Conservation (phyloP, 2,329 filamentous ascomycete genomes). For the Pezicula neosporulosa region DNA sequence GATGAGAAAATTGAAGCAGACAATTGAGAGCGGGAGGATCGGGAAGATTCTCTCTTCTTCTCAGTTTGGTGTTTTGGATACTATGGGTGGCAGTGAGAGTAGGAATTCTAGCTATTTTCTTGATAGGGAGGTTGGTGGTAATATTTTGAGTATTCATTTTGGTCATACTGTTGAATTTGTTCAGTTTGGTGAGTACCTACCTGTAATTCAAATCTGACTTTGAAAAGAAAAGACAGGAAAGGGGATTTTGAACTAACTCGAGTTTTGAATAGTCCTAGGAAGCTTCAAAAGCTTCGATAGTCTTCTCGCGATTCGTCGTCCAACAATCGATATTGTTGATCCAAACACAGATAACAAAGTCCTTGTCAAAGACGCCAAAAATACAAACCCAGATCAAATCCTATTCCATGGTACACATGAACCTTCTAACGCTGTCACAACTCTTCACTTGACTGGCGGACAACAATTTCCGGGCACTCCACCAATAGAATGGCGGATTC, state of each 20-base stretch:
- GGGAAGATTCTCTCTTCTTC: constrained; percentile 45
- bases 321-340: constrained; percentile 33
- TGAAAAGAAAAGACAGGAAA: too few relatives aligned
- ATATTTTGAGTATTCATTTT: constrained; percentile 19
- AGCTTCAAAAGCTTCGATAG: constrained; percentile 36
- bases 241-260: too few relatives aligned
- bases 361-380: constrained; percentile 27
- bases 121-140: constrained; percentile 39
- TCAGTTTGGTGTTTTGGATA: constrained; percentile 1
- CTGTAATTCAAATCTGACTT: too few relatives aligned
- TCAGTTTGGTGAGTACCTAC: constrained; percentile 26
- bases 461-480: constrained; percentile 44
- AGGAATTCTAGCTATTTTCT: constrained; percentile 44
- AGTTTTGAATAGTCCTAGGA: constrained; percentile 32
- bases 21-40: constrained; percentile 41
- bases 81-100: constrained; percentile 4
- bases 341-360: constrained; percentile 21
- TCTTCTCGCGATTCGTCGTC: constrained; percentile 42
- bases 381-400: constrained; percentile 43
- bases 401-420: constrained; percentile 30
- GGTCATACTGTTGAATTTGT: constrained; percentile 39
- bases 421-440: constrained; percentile 30
- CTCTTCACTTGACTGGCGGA: constrained; percentile 43
- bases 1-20: constrained; percentile 37
- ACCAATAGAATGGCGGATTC: constrained; percentile 44